Percentiles rank a stretch among this genome's conserved stretches.
These are phyloP conservation scores for Musa itinerans DNA, from an alignment of 176 grass and related monocot species.

Conservation along the genomic window DNA sequence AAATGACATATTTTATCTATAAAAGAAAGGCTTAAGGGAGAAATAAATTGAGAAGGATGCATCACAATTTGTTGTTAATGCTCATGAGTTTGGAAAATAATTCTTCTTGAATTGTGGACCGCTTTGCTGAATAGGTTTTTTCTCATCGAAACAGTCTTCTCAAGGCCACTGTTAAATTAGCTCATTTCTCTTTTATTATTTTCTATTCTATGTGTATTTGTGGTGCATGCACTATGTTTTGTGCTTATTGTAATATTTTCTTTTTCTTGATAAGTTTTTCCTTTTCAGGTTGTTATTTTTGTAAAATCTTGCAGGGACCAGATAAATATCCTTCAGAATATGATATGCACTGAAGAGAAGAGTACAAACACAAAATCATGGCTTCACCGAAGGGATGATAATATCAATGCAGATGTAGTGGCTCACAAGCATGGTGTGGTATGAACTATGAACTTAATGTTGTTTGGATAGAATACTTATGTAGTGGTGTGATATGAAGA, in stretches of 20 bases:
- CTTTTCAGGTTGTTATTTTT: slow-evolving; percentile 68
- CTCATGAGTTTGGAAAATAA: no score
- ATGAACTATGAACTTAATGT: slow-evolving; percentile 29
- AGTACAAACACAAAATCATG: slow-evolving; percentile 49
- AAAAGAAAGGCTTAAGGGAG: no score
- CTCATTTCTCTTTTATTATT: slow-evolving; percentile 2
- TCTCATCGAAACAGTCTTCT: no score
- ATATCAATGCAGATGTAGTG: slow-evolving; percentile 65
- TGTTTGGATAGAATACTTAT: background rate
- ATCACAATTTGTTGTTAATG: no score
- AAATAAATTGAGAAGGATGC: no score
- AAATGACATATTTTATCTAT: background rate
- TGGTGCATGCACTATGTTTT: background rate
- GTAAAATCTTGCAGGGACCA: slow-evolving; percentile 96
- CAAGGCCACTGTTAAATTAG: no score
- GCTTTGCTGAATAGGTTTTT: no score
- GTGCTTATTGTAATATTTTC: background rate
- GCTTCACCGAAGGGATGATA: slow-evolving; percentile 53
- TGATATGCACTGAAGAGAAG: slow-evolving; percentile 61
- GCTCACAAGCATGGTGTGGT: slow-evolving; percentile 98
- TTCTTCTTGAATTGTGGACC: no score
- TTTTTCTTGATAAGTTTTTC: background rate
- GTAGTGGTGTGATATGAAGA: background rate
- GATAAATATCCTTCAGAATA: slow-evolving; percentile 90
- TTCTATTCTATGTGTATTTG: background rate